Conservation (phyloP, 1,284 basidiomycete species). For the Vanrija pseudolonga region DNA sequence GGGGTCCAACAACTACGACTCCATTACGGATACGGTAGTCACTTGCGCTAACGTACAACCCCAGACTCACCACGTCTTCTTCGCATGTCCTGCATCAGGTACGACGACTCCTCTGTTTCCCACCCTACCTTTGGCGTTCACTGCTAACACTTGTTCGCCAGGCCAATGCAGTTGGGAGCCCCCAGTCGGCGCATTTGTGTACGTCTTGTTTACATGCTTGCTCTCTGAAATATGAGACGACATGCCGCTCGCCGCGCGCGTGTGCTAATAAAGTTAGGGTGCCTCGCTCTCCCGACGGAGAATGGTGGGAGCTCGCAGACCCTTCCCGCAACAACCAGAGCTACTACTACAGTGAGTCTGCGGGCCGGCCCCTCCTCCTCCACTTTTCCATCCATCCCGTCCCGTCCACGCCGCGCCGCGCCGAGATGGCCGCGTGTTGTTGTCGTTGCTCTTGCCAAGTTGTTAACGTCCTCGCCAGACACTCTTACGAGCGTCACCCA, state of each 20-base stretch:
- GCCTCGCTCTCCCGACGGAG: constrained; percentile 76
- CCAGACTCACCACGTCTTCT: constrained; percentile 77
- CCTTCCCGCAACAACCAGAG: constrained; percentile 69
- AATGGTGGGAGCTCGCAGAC: constrained; percentile 93
- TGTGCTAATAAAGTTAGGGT: constrained; percentile 53
- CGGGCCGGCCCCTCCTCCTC: background rate
- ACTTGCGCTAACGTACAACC: background rate
- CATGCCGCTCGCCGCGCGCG: background rate
- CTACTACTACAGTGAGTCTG: constrained; percentile 74
- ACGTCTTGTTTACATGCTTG: constrained; percentile 40
- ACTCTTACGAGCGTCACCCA: constrained; percentile 81
- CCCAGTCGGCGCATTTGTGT: constrained; percentile 85
- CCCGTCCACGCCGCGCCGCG: background rate
- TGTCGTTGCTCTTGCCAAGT: background rate
- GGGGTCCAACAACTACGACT: too few species aligned
- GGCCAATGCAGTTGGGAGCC: constrained; percentile 91
- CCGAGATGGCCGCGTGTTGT: background rate
- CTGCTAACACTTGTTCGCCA: constrained; percentile 46
- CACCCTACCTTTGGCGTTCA: background rate
- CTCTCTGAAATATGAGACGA: background rate
- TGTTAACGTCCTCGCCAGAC: constrained; percentile 20
- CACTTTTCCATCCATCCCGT: background rate
- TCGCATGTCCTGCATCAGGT: constrained; percentile 74
- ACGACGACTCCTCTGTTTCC: background rate
- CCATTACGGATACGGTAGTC: background rate